These are phyloP conservation scores for Pyrrhoderma lamaoense DNA, from an alignment of 1,284 basidiomycete species.

Conservation along the genomic window DNA sequence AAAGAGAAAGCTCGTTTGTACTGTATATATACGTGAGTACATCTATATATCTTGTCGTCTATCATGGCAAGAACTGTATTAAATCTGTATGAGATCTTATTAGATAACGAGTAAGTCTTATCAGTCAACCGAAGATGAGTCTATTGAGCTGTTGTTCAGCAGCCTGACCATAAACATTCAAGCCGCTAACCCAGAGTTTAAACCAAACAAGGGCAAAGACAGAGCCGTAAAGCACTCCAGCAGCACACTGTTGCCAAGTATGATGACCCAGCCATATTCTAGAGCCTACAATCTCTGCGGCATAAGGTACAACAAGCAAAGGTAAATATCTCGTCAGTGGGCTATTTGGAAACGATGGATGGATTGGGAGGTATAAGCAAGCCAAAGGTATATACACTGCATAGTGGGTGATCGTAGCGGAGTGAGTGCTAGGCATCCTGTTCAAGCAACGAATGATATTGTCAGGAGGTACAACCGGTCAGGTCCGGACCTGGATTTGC, in stretches of 20 bases:
- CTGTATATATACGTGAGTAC: too few relatives aligned
- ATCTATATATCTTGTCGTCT: too few relatives aligned
- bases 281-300: slow-evolving; percentile 51
- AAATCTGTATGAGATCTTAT: not conserved
- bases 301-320: slow-evolving; percentile 47
- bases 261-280: slow-evolving; percentile 80
- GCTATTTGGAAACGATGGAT: slow-evolving; percentile 37
- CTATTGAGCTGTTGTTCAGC: slow-evolving; percentile 4
- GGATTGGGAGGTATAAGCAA: slow-evolving; percentile 43
- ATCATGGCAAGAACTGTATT: too few relatives aligned
- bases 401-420: slow-evolving; percentile 68
- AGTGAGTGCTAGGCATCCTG: slow-evolving; percentile 86
- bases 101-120: not conserved
- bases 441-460: slow-evolving; percentile 6
- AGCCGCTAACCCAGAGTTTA: slow-evolving; percentile 39
- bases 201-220: slow-evolving; percentile 57
- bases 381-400: slow-evolving; percentile 61
- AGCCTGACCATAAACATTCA: slow-evolving; percentile 6
- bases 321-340: slow-evolving; percentile 34
- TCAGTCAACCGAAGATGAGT: not conserved
- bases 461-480: slow-evolving; percentile 11
- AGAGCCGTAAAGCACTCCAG: slow-evolving; percentile 56
- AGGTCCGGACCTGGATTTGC: not conserved
- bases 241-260: slow-evolving; percentile 65
- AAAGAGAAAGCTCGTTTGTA: too few relatives aligned